Percentiles rank a stretch among this genome's conserved stretches.
Evolutionary conservation across 1,139 yeast species (phyloP).

Genomic region (Blastobotrys aristatus): DNA sequence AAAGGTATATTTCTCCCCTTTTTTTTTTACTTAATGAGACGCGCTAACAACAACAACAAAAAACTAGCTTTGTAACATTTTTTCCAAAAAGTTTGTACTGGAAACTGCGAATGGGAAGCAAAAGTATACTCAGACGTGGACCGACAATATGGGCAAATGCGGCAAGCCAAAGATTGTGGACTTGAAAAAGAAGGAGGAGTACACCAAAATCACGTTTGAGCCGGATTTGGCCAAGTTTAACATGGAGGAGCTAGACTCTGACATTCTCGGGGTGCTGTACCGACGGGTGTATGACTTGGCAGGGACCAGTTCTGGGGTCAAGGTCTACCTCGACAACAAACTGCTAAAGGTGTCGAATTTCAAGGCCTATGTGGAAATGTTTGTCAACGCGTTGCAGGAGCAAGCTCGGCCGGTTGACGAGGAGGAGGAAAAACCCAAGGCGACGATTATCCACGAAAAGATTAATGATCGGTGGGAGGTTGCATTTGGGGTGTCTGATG

Average conservation of each 20-base stretch:
- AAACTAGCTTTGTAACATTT: constrained; percentile 66
- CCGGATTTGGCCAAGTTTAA: constrained; percentile 85
- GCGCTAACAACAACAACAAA: constrained; percentile 2
- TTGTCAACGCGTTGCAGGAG: constrained; percentile 64
- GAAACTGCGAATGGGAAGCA: constrained; percentile 81
- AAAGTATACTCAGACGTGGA: constrained; percentile 79
- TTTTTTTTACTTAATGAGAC: no score
- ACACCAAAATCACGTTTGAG: constrained; percentile 79
- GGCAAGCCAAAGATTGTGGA: constrained; percentile 69
- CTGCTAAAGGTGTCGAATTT: constrained; percentile 66
- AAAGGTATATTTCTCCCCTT: no score
- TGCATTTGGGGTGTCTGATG: constrained; percentile 92
- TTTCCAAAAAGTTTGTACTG: constrained; percentile 78
- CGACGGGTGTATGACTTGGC: constrained; percentile 95
- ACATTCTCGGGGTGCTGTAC: constrained; percentile 74
- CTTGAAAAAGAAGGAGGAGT: constrained; percentile 60
- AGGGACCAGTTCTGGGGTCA: constrained; percentile 87
- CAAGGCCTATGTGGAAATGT: constrained; percentile 85
- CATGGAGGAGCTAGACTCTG: constrained; percentile 78
- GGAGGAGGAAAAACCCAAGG: constrained; percentile 39
- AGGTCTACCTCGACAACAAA: constrained; percentile 73
- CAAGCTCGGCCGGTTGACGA: constrained; percentile 36
- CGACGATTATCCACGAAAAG: constrained; percentile 74
- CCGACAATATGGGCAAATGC: constrained; percentile 74
- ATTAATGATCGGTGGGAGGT: constrained; percentile 87